Evolutionary conservation across 257 asterid species (phyloP).

Genomic region (Solanum medicagineum): DNA sequence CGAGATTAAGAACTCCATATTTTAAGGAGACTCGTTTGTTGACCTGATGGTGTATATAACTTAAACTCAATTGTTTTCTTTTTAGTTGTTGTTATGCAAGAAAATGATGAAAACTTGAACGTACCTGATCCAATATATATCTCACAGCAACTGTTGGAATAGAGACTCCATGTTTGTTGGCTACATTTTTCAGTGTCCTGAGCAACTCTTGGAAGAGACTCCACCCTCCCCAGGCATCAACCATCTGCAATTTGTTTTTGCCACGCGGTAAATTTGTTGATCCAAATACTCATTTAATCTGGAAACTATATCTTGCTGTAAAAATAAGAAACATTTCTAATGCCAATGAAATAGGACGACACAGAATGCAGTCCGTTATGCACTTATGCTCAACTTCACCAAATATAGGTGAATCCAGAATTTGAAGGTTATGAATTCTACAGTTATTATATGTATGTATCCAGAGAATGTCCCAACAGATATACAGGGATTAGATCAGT

Average conservation of each 20-base stretch:
- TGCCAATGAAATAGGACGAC: neutral
- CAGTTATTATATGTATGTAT: neutral
- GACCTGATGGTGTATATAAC: neutral
- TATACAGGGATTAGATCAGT: neutral
- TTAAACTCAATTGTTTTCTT: neutral
- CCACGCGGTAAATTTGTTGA: neutral
- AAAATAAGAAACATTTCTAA: neutral
- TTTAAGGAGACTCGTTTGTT: neutral
- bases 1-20: neutral
- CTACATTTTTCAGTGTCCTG: slow-evolving; percentile 49
- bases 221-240: slow-evolving; percentile 99
- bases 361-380: neutral
- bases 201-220: slow-evolving; percentile 74
- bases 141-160: slow-evolving; percentile 84
- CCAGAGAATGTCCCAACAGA: neutral
- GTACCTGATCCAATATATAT: slow-evolving; percentile 77
- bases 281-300: neutral
- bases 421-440: neutral
- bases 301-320: neutral
- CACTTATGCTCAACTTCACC: neutral
- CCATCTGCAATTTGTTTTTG: slow-evolving; percentile 41
- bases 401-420: neutral
- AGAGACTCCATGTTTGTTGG: slow-evolving; percentile 68
- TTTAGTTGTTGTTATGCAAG: neutral
- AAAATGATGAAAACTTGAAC: neutral